Percentiles rank a stretch among this genome's conserved stretches.
Evolutionary conservation across 2,329 filamentous ascomycete genomes (phyloP).

Genomic region (Paracoccidioides brasiliensis): DNA sequence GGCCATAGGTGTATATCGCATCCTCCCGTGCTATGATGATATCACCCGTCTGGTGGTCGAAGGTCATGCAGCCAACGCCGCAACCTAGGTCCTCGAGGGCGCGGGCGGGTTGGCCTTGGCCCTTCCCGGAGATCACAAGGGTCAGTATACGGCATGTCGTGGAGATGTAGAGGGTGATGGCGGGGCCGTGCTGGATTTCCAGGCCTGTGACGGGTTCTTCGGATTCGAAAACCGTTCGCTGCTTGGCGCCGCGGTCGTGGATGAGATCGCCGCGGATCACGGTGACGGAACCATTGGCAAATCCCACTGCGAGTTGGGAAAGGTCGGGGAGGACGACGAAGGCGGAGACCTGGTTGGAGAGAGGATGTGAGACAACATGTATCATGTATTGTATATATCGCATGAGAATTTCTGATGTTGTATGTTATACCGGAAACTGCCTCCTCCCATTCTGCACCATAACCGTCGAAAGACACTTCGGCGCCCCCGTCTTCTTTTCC

Average conservation of each 20-base stretch:
- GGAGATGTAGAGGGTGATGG: conserved; percentile 76
- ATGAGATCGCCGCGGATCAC: conserved; percentile 88
- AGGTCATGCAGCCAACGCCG: conserved; percentile 86
- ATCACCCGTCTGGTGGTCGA: conserved; percentile 66
- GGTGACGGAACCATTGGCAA: conserved; percentile 88
- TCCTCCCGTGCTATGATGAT: conserved; percentile 89
- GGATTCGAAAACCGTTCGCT: conserved; percentile 89
- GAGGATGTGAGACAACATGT: background rate
- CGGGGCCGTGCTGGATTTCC: conserved; percentile 52
- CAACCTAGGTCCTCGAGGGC: conserved; percentile 83
- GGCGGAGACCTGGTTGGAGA: conserved; percentile 48
- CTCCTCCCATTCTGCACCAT: conserved; percentile 80
- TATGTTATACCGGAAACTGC: conserved; percentile 65
- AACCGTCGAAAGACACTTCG: conserved; percentile 75
- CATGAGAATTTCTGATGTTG: too few species aligned
- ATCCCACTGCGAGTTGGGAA: conserved; percentile 85
- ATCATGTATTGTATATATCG: background rate
- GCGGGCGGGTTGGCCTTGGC: conserved; percentile 77
- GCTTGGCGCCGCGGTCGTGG: conserved; percentile 85
- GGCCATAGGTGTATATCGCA: conserved; percentile 85
- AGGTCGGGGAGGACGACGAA: conserved; percentile 80
- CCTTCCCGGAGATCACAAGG: conserved; percentile 72
- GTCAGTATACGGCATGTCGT: conserved; percentile 82
- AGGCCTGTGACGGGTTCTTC: conserved; percentile 93
- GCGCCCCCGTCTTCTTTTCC: conserved; percentile 84